Evolutionary conservation across 116 monocot genomes (phyloP), one percentile per base, ranked within the genome.

Genomic region (Iris pallida): DNA sequence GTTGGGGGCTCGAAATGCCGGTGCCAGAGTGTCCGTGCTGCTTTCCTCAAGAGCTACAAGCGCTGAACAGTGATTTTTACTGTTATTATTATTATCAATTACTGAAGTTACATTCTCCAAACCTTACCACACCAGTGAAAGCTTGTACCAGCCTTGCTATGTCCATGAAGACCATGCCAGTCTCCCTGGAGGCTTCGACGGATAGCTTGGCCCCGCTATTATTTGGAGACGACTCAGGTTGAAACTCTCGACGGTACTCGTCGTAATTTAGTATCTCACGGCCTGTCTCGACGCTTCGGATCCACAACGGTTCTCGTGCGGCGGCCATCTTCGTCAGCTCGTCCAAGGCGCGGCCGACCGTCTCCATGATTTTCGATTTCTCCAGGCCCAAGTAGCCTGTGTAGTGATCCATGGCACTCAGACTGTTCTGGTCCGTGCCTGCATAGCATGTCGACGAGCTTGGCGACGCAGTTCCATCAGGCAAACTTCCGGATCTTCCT

Each of bases 221-320:
- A 8, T 44, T 66, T 5, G 68, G 63, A 0, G 75, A 65, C 43
- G 10, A 15, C 56, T 66, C 62, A 16, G 47, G 68, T 13, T 64
- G 55, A 66, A 89, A 89, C 56, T 72, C 57, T 3, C 65, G 43
- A 13, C 70, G 8, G 51, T 89, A 89, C 61, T 80, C 89, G 30
- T 89, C 82, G 30, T 89, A 89, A 63, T 89, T 85, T 19, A 89
- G 78, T 74, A 89, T 80, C 46, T 89, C 85, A 14, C 78, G 70
- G 11, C 85, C 72, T 0, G 82, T 82, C 53, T 89, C 85, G 19
- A 89, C 16, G 64, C 89, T 85, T 61, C 64, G 62, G 42, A 85
- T 57, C 89, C 89, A 89, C 67, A 89, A 42, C 0, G 89, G 89
- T 45, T 89, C 82, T n/a, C 59, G 55, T 41, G 74, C 49, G 7